These are phyloP conservation scores for Eucalyptus victrix DNA, from an alignment of 345 rosid species.

Conservation along the genomic window DNA sequence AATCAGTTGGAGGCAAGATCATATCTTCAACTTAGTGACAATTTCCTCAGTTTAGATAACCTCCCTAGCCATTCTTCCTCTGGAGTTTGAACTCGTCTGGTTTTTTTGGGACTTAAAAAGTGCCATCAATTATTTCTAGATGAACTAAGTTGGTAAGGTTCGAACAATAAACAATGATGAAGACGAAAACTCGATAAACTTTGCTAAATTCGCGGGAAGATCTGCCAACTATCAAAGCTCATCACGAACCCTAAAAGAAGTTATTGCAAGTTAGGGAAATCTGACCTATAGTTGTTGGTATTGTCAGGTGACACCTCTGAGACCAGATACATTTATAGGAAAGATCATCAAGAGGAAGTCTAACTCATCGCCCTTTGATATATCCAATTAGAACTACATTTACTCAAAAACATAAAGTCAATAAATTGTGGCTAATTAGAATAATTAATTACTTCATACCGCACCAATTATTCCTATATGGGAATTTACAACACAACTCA, in stretches of 20 bases:
- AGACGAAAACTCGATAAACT: not conserved
- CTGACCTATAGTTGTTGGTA: not conserved
- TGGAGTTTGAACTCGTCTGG: not conserved
- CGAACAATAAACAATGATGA: not conserved
- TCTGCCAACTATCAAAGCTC: not conserved
- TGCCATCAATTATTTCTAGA: not conserved
- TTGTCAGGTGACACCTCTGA: not conserved
- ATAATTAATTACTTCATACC: not conserved
- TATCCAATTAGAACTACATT: not conserved
- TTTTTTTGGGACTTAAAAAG: not conserved
- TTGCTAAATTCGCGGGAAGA: not conserved
- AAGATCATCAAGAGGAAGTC: not conserved
- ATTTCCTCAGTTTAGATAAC: not conserved
- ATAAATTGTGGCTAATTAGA: not conserved
- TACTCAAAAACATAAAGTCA: not conserved
- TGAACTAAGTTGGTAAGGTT: not conserved
- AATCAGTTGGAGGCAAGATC: not conserved
- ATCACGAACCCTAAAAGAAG: not conserved
- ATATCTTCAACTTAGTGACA: not conserved
- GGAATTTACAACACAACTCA: not conserved
- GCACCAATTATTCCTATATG: accelerated
- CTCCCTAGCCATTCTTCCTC: not conserved
- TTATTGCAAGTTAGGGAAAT: not conserved
- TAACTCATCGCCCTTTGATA: not conserved
- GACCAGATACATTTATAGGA: not conserved